These are phyloP conservation scores for Russula sp. DNA, from an alignment of 768 basidiomycete species.

Conservation along the genomic window DNA sequence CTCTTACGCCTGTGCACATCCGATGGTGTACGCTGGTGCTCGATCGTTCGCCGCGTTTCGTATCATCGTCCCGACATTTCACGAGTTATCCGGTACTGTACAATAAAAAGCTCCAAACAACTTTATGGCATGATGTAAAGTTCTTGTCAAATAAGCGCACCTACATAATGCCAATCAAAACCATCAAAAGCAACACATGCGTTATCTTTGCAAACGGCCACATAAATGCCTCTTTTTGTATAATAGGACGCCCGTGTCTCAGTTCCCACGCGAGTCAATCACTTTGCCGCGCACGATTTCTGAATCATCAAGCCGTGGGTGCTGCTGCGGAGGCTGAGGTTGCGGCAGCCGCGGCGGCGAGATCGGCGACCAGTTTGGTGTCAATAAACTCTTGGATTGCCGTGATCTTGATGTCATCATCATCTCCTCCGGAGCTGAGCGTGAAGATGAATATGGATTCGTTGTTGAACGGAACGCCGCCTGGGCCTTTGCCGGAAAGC, in stretches of 20 bases:
- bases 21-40: neutral
- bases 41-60: neutral
- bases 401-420: conserved; percentile 6
- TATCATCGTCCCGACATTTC: neutral
- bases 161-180: no score
- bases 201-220: no score
- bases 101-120: neutral
- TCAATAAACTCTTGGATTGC: conserved; percentile 10
- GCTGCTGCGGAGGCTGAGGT: conserved; percentile 26
- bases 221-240: no score
- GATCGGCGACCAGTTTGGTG: neutral
- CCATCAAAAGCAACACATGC: no score
- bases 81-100: neutral
- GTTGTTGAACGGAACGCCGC: neutral
- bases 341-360: neutral
- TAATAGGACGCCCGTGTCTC: neutral
- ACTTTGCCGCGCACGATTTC: neutral
- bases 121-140: neutral
- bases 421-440: conserved; percentile 2
- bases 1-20: no score
- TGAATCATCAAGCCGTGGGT: no score
- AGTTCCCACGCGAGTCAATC: neutral
- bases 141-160: no score
- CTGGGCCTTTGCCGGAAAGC: neutral
- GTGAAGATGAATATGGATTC: conserved; percentile 13